phyloP scores from a whole-genome alignment of 1,284 basidiomycete genomes.

The Ceraceosorus bombacis region DNA sequence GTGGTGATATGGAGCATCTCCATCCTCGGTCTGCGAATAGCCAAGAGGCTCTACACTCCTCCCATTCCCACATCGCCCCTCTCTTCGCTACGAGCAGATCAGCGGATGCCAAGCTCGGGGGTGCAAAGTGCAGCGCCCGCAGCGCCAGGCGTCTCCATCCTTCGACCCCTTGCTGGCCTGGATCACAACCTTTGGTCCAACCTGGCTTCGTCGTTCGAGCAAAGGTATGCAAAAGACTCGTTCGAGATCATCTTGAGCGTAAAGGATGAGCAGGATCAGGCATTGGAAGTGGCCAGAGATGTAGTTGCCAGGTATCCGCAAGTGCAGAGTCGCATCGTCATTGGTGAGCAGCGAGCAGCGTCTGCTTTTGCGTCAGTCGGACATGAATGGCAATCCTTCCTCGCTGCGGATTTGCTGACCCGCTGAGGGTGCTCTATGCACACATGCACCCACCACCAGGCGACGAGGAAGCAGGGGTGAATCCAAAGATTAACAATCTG shows the following conservation, averaged over 20 bases:
- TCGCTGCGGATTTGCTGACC: too few relatives aligned
- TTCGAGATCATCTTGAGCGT: slow-evolving; percentile 44
- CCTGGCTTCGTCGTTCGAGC: slow-evolving; percentile 40
- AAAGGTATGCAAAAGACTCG: slow-evolving; percentile 34
- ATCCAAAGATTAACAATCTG: slow-evolving; percentile 97
- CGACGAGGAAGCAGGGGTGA: slow-evolving; percentile 63
- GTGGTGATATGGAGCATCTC: not conserved
- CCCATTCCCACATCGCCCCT: not conserved
- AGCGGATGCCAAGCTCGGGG: too few relatives aligned
- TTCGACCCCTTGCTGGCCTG: slow-evolving; percentile 43
- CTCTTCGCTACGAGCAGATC: not conserved
- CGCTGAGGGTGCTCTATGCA: not conserved
- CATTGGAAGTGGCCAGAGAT: slow-evolving; percentile 32
- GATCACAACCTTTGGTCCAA: slow-evolving; percentile 41
- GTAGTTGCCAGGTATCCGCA: slow-evolving; percentile 35
- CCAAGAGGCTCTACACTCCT: not conserved
- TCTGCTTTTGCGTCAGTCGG: not conserved
- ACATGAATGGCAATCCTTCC: too few relatives aligned
- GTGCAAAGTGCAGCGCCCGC: not conserved
- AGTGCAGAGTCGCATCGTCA: slow-evolving; percentile 30
- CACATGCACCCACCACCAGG: slow-evolving; percentile 31
- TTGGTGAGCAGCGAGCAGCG: slow-evolving; percentile 14
- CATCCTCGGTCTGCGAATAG: not conserved
- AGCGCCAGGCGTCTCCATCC: slow-evolving; percentile 35
- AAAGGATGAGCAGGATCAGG: slow-evolving; percentile 36